A percentile compares a stretch with the other conserved stretches of the same genome.
phyloP scores from a whole-genome alignment of 2,329 filamentous ascomycete genomes.

The Colletotrichum agaves region DNA sequence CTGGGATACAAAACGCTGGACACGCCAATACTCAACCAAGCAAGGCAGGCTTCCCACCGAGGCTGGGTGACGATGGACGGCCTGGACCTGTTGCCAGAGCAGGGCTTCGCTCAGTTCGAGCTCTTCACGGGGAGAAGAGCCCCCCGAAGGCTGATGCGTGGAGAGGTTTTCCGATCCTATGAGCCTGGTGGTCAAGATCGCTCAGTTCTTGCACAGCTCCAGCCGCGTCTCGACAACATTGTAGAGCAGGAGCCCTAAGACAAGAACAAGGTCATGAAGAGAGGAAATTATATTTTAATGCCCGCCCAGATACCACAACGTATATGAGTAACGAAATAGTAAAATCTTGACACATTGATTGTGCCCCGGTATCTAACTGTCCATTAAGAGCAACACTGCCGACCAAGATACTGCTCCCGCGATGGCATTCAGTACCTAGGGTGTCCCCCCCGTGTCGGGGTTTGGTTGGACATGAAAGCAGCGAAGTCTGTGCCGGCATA shows the following conservation, averaged over 20 bases:
- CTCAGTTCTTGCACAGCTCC: slow-evolving; percentile 52
- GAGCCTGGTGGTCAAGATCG: slow-evolving; percentile 52
- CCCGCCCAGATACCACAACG: slow-evolving; percentile 25
- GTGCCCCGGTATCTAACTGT: too few species aligned
- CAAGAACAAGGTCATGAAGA: slow-evolving; percentile 6
- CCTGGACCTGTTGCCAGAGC: slow-evolving; percentile 79
- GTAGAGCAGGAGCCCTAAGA: slow-evolving; percentile 52
- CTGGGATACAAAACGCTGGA: slow-evolving; percentile 79
- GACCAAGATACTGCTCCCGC: too few species aligned
- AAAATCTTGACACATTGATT: not conserved
- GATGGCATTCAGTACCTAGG: slow-evolving; percentile 3
- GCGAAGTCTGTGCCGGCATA: slow-evolving; percentile 35
- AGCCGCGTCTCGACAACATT: slow-evolving; percentile 53
- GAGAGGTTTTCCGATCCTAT: slow-evolving; percentile 65
- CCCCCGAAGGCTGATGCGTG: slow-evolving; percentile 76
- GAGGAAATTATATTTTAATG: not conserved
- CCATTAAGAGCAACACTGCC: too few species aligned
- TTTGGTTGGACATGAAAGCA: slow-evolving; percentile 21
- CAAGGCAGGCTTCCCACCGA: slow-evolving; percentile 66
- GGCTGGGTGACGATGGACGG: slow-evolving; percentile 83
- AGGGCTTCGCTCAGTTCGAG: slow-evolving; percentile 85
- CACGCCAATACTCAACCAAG: slow-evolving; percentile 76
- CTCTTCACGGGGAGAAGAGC: slow-evolving; percentile 79
- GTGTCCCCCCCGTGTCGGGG: not conserved
- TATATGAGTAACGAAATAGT: slow-evolving; percentile 31